Percentiles rank a stretch among this genome's conserved stretches.
Conservation (phyloP, 2,329 filamentous ascomycete species). For the Cladosporium sphaerospermum region DNA sequence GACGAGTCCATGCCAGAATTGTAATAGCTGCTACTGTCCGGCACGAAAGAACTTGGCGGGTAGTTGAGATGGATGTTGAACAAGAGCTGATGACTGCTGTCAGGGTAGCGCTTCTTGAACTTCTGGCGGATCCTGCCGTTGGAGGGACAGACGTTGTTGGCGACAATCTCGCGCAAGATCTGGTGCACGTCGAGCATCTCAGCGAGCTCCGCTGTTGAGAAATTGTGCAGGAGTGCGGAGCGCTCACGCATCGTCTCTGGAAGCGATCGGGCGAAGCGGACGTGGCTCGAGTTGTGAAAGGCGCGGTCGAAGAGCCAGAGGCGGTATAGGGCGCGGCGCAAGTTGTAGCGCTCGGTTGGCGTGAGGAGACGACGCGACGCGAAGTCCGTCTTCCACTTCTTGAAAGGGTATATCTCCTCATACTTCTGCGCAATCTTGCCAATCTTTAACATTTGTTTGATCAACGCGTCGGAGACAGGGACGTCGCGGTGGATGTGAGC, state of each 20-base stretch:
- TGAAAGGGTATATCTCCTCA: constrained; percentile 56
- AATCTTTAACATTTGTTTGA: constrained; percentile 49
- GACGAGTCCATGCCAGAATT: constrained; percentile 28
- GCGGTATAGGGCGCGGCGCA: constrained; percentile 54
- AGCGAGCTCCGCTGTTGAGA: constrained; percentile 49
- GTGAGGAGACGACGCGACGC: constrained; percentile 50
- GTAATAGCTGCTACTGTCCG: constrained; percentile 34
- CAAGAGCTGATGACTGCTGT: constrained; percentile 43
- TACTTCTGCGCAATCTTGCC: constrained; percentile 52
- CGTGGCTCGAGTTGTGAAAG: constrained; percentile 49
- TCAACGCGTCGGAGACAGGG: constrained; percentile 49
- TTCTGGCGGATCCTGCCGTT: constrained; percentile 55
- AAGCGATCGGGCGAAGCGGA: constrained; percentile 45
- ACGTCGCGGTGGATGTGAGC: constrained; percentile 49
- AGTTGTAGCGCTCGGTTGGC: constrained; percentile 41
- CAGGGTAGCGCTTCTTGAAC: constrained; percentile 51
- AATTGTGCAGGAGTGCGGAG: constrained; percentile 53
- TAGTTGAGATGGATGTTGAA: constrained; percentile 40
- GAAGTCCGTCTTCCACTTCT: constrained; percentile 56
- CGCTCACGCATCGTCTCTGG: constrained; percentile 45
- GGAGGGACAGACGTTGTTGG: constrained; percentile 54
- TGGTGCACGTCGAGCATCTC: constrained; percentile 54
- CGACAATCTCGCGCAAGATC: constrained; percentile 51
- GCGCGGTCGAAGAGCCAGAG: constrained; percentile 55
- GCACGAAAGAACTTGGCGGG: constrained; percentile 26